Evolutionary conservation across 2,329 filamentous ascomycete species (phyloP), one percentile per base, ranked within the genome.

Genomic region (Colletotrichum sidae): DNA sequence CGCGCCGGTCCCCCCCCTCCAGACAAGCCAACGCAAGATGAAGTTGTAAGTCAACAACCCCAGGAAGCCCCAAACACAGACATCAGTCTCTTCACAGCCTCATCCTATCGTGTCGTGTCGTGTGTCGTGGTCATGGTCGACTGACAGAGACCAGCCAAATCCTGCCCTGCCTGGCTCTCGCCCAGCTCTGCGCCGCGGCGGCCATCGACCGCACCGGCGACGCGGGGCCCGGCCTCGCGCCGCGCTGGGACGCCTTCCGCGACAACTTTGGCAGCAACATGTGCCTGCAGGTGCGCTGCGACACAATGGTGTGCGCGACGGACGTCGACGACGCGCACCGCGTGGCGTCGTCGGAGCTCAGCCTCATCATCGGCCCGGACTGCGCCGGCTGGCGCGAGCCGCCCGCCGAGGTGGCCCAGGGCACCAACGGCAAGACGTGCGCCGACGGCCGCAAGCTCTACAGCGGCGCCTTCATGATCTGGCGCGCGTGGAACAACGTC

Each of bases 231-330:
- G 25, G 4, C 25, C 17, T 60, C 17, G 35, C 34, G 5, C 13
- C 42, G 4, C 52, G 51, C 13, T 4, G 4, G 4, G 42, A 13
- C 8, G 41, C 44, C 3, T 60, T 25, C n/a, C 44, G 51, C 8
- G 58, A 60, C 25, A 12, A 56, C 51, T 55, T 11, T 9, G 58
- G 58, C 6, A 60, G 58, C 25, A 41, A 41, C 35, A 38, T 35
- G 17, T 60, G 58, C n/a, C 58, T 60, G 35, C 58, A 60, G 2
- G 58, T 55, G 25, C 12, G 37, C 6, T 60, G 58, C n/a, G 58
- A 60, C 17, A 49, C 51, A 0, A 47, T 25, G 2, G 51, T 60
- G n/a, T 60, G 58, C 44, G 58, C 58, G 8, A 25, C 38, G n/a
- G 35, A 39, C 3, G 17, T 42, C 10, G 25, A 41, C 2, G 44